These are phyloP conservation scores for Calocybe gangraenosa DNA, from an alignment of 768 basidiomycete species.

Conservation along the genomic window DNA sequence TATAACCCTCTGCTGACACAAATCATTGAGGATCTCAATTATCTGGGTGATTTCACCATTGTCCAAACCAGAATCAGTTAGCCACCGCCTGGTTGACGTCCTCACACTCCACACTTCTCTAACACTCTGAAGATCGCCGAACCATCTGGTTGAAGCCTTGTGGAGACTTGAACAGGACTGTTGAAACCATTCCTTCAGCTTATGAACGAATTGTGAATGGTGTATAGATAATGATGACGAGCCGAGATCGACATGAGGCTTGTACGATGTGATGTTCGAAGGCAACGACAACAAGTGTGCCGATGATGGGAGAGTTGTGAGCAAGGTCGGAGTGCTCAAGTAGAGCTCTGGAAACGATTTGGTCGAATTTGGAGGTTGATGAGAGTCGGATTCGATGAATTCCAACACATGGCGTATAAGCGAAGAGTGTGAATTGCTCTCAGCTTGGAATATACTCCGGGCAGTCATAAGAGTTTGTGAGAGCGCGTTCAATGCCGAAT, in stretches of 20 bases:
- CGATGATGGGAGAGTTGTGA: conserved; percentile 75
- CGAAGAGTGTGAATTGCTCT: conserved; percentile 30
- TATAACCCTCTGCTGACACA: conserved; percentile 49
- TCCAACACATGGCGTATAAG: conserved; percentile 56
- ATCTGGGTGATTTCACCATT: conserved; percentile 43
- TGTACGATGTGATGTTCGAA: conserved; percentile 65
- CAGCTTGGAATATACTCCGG: conserved; percentile 52
- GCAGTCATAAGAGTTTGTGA: conserved; percentile 54
- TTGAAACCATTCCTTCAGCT: conserved; percentile 62
- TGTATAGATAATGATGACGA: conserved; percentile 53
- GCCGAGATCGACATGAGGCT: conserved; percentile 76
- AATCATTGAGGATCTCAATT: conserved; percentile 43
- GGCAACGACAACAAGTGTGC: conserved; percentile 80
- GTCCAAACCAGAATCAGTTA: conserved; percentile 40
- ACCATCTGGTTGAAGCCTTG: conserved; percentile 48
- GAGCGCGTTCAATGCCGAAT: conserved; percentile 50
- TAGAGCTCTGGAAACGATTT: conserved; percentile 41
- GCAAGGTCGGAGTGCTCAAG: conserved; percentile 63
- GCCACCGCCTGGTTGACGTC: conserved; percentile 43
- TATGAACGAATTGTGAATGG: conserved; percentile 36
- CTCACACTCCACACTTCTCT: conserved; percentile 74
- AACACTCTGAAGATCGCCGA: conserved; percentile 53
- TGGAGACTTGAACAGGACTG: conserved; percentile 44
- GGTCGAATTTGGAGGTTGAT: conserved; percentile 15
- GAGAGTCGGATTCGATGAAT: conserved; percentile 54